Percentiles rank a stretch among this genome's conserved stretches.
Evolutionary conservation across 164 flowering plant species (phyloP).

Genomic region (Taxillus chinensis): DNA sequence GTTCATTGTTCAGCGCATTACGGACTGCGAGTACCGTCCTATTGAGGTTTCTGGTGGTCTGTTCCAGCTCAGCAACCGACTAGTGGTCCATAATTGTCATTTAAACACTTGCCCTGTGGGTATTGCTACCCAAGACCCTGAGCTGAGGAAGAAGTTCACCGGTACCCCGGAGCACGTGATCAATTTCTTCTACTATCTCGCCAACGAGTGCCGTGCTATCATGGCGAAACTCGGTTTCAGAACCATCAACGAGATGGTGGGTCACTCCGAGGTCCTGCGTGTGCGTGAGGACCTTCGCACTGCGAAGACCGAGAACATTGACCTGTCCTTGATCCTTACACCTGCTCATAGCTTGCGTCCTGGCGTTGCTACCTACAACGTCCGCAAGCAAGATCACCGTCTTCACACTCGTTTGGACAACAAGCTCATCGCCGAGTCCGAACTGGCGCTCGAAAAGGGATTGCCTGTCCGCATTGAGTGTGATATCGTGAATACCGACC

Average conservation of each 20-base stretch:
- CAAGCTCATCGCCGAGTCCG: conserved; percentile 50
- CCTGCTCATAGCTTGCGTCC: conserved; percentile 90
- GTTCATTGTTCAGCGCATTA: too few species aligned
- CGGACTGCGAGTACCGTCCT: too few species aligned
- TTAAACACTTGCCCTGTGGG: conserved; percentile 99
- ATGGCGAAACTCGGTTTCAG: conserved; percentile 93
- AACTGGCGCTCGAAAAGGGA: conserved; percentile 62
- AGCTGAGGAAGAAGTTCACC: conserved; percentile 91
- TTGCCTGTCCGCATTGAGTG: conserved; percentile 82
- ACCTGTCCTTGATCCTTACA: conserved; percentile 69
- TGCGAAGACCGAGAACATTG: conserved; percentile 90
- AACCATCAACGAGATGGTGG: conserved; percentile 84
- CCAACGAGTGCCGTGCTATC: conserved; percentile 92
- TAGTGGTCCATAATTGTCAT: too few species aligned
- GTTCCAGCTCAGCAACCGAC: too few species aligned
- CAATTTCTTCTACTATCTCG: conserved; percentile 95
- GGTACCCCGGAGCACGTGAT: conserved; percentile 98
- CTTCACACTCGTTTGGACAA: conserved; percentile 90
- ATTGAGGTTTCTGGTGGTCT: too few species aligned
- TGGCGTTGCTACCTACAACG: conserved; percentile 82
- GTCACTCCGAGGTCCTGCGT: conserved; percentile 94
- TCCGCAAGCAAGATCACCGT: conserved; percentile 94
- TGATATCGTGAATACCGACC: conserved; percentile 68
- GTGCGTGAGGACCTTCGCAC: conserved; percentile 57
- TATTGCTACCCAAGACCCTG: conserved; percentile 98